Evolutionary conservation across 495 filamentous ascomycete genomes (phyloP).

Genomic region (Penicillium subrubescens): DNA sequence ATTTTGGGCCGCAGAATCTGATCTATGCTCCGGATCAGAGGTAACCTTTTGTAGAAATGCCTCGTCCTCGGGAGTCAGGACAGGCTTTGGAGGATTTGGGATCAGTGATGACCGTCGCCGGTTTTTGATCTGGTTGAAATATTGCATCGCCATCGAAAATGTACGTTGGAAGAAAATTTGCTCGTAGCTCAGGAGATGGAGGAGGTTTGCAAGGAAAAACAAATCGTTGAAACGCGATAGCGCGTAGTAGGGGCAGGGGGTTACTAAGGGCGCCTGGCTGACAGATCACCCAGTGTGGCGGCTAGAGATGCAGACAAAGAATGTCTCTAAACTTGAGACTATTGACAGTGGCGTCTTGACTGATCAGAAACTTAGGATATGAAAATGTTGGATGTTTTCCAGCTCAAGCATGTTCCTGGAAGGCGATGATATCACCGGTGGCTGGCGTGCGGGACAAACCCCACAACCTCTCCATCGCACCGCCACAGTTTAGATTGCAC

Average conservation of each 20-base stretch:
- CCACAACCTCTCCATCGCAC: constrained; percentile 11
- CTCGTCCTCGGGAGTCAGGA: constrained; percentile 58
- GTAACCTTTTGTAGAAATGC: constrained; percentile 55
- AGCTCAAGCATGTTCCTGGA: background rate
- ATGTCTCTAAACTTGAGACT: background rate
- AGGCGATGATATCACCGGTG: constrained; percentile 31
- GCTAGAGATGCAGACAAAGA: constrained; percentile 8
- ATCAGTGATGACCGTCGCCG: constrained; percentile 32
- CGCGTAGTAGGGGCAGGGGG: constrained; percentile 14
- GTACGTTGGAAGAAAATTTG: background rate
- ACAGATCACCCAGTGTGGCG: constrained; percentile 17
- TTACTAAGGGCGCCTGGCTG: constrained; percentile 10
- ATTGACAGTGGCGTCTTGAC: background rate
- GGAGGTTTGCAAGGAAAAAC: background rate
- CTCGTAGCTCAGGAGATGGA: background rate
- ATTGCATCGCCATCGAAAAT: constrained; percentile 35
- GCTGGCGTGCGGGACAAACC: constrained; percentile 21
- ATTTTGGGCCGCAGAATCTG: constrained; percentile 6
- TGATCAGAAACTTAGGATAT: background rate
- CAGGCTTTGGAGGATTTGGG: constrained; percentile 43
- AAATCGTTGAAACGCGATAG: constrained; percentile 12
- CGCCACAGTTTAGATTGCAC: constrained; percentile 7
- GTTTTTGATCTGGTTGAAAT: constrained; percentile 43
- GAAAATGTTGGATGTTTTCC: background rate
- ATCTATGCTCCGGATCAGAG: constrained; percentile 28